Evolutionary conservation across 106 monocot genomes (phyloP).

Genomic region (Dendrobium nobile): DNA sequence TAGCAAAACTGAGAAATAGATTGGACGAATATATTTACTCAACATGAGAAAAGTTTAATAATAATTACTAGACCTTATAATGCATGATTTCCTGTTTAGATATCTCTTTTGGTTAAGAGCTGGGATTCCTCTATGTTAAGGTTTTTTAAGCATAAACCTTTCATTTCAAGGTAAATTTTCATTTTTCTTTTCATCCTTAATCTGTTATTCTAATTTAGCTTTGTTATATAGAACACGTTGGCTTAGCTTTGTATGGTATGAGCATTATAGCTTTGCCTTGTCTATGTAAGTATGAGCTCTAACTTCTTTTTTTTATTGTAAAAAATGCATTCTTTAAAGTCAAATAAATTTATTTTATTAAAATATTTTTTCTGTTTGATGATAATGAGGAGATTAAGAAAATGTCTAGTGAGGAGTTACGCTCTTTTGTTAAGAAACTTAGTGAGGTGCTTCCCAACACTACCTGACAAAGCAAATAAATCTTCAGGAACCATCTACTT

Average conservation of each 20-base stretch:
- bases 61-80: neutral
- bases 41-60: constrained; percentile 88
- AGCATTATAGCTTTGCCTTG: neutral
- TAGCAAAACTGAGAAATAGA: constrained; percentile 89
- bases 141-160: neutral
- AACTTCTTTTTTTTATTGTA: neutral
- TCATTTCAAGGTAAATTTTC: neutral
- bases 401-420: too few relatives aligned
- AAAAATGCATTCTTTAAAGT: neutral
- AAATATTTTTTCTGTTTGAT: constrained; percentile 10
- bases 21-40: constrained; percentile 94
- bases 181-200: neutral
- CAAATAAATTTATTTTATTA: neutral
- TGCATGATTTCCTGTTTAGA: neutral
- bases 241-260: neutral
- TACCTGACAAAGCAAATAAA: too few relatives aligned
- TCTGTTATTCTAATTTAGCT: neutral
- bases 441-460: too few relatives aligned
- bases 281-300: neutral
- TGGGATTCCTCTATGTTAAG: neutral
- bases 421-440: too few relatives aligned
- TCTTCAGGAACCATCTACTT: too few relatives aligned
- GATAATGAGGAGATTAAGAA: too few relatives aligned
- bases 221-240: neutral
- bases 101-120: neutral